Conservation (phyloP, 208 protist genomes). For the Zelonia costaricensis region DNA sequence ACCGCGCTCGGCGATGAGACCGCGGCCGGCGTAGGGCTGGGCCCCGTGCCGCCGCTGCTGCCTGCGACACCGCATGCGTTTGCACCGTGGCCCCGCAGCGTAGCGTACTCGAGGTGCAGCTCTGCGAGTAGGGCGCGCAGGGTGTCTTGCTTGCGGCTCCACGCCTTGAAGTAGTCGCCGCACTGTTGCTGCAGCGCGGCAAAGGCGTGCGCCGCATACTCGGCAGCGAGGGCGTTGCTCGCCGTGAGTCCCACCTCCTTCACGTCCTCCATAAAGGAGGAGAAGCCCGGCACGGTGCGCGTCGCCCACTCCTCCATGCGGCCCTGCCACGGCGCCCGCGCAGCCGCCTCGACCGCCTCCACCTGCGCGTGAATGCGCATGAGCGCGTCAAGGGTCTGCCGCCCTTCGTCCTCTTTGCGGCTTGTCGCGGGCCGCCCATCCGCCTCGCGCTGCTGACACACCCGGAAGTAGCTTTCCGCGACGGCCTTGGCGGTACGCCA, state of each 20-base stretch:
- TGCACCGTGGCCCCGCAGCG: too few species aligned
- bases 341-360: conserved; percentile 29
- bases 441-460: conserved; percentile 24
- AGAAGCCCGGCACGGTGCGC: conserved; percentile 18
- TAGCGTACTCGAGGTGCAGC: conserved; percentile 28
- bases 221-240: conserved; percentile 62
- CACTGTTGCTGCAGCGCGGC: conserved; percentile 40
- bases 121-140: conserved; percentile 39
- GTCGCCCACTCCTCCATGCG: conserved; percentile 34
- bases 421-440: conserved; percentile 7
- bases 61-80: too few species aligned
- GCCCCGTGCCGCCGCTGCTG: background rate
- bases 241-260: conserved; percentile 61
- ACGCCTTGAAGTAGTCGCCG: conserved; percentile 49
- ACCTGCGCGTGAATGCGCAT: conserved; percentile 56
- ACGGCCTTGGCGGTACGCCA: conserved; percentile 63
- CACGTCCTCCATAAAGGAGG: conserved; percentile 44
- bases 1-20: background rate
- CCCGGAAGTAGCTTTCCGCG: conserved; percentile 59
- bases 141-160: conserved; percentile 47
- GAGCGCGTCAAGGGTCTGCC: conserved; percentile 59
- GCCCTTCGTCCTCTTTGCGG: conserved; percentile 17
- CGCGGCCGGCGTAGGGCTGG: background rate
- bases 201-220: conserved; percentile 43
- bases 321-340: conserved; percentile 38